Evolutionary conservation across 768 basidiomycete species (phyloP), one percentile per base, ranked within the genome.

Genomic region (Trichaptum fuscoviolaceum): DNA sequence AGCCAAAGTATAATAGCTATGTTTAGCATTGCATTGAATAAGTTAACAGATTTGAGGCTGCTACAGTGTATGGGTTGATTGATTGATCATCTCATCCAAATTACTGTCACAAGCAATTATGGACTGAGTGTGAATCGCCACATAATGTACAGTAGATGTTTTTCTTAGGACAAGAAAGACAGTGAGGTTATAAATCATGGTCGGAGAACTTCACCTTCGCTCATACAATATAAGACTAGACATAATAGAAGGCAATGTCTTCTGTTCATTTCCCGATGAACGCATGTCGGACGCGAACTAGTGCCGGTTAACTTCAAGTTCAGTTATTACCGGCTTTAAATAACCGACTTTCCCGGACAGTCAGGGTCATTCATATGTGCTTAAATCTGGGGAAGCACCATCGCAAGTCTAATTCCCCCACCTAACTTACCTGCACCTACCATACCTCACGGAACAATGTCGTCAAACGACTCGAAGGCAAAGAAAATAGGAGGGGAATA

Each of bases 401-500:
- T 52, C 8, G 42, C 42, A 52, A 52, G 3, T 12, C 20, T 52
- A 52, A 52, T 52, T 12, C 20, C 42, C 42, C 20, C 42, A 12
- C 42, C 10, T 12, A 52, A 52, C 59, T 61, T 61, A 34, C 59
- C 12, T 62, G 2, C 15, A 12, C 70, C 69, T 60, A 68, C 63
- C 59, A 74, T 74, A 67, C 52, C 69, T 12, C 10, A 12, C 42
- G 42, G 15, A 52, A 3, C 42, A 2, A 36, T 24, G 57, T 35
- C 59, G 58, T 59, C 65, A 34, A 23, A 57, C 36, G 30, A 36
- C 57, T 34, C 66, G 12, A 25, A 70, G 25, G 63, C 77, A 58
- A 77, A 80, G 69, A 85, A 84, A 70, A 83, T 87, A 64, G 92
- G 92, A 18, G 90, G 90, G 18, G 91, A 91, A 73, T 87, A 88